Conservation (phyloP, 164 flowering plant species). For the Vitis vinifera region ASM3070453v1 NC_081809.1:2452001-2452500, state of each 20-base stretch:
- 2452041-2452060: constrained; percentile 82
- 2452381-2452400: background rate
- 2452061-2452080: constrained; percentile 44
- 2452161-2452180: background rate
- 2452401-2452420: background rate
- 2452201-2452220: background rate
- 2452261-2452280: constrained; percentile 48
- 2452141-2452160: background rate
- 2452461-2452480: background rate
- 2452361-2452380: constrained; percentile 20
- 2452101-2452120: constrained; percentile 43
- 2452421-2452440: background rate
- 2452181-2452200: background rate
- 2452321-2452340: constrained; percentile 77
- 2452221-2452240: constrained; percentile 62
- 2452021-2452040: constrained; percentile 50
- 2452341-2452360: constrained; percentile 96
- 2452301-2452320: constrained; percentile 54
- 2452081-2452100: constrained; percentile 34
- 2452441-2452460: background rate
- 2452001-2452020: constrained; percentile 39
- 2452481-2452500: background rate
- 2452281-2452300: constrained; percentile 71
- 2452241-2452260: constrained; percentile 55
- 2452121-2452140: constrained; percentile 10